Evolutionary conservation across 768 basidiomycete genomes (phyloP), one percentile per base, ranked within the genome.

Genomic region (Suillus lakei): DNA sequence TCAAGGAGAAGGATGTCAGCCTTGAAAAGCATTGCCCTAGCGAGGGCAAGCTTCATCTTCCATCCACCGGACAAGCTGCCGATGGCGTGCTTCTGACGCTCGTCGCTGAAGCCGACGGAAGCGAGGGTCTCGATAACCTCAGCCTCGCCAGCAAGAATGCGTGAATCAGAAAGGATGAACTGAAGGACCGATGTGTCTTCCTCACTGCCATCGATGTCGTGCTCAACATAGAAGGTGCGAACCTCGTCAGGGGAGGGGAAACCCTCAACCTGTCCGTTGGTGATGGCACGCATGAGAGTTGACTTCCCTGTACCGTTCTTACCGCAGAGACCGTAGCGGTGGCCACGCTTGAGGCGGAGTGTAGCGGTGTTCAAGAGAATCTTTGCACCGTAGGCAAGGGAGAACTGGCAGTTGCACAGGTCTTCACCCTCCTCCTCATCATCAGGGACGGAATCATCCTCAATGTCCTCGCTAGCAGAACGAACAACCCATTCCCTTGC

Each of bases 31-130:
- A 98, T 97, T 59, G 96, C 96, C 67, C 96, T 89, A 65, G 96
- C 96, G 67, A 98, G 88, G 46, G 96, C 96, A 68, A 98, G 91
- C 87, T 98, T 98, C 96, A 98, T 98, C 88, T 98, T 98, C 96
- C 96, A 98, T 84, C 96, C 96, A 87, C 96, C 96, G 51, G 96
- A 98, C 46, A 98, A 83, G 65, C 89, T 89, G 69, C 96, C 94
- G 69, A 98, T 98, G 46, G 94, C 81, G 67, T 92, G 85, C 69
- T 81, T 83, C 81, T 98, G 96, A 69, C 96, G 90, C 72, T 90
- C 92, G 67, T 91, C 92, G 68, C 81, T 87, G 87, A 98, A 98
- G 68, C 96, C 96, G 75, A 98, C 96, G 60, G 93, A 91, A 26
- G 90, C 87, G 64, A 98, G 90, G 61, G 92, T 93, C 77, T 89